Percentiles rank a stretch among this genome's conserved stretches.
Evolutionary conservation across 108 stramenopile genomes (phyloP).

Genomic region (Aureococcus anophagefferens): DNA sequence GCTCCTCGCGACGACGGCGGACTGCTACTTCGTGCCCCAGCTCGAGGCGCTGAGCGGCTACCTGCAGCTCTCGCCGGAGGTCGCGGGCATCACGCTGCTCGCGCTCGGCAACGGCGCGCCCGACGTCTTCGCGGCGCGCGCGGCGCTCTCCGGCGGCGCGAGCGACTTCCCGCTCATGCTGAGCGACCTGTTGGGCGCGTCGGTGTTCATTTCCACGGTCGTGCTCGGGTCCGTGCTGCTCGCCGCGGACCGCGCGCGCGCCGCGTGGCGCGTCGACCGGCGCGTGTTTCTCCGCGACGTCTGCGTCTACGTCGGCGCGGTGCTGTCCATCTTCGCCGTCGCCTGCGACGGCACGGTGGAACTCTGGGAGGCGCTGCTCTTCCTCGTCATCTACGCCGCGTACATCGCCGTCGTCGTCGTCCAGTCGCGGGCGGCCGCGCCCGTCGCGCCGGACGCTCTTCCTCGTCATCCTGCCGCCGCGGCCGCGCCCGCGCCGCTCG

Average conservation of each 20-base stretch:
- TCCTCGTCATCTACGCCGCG: not conserved
- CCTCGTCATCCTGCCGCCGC: not conserved
- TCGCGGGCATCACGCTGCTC: constrained; percentile 49
- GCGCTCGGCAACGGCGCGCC: constrained; percentile 52
- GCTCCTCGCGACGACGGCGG: constrained; percentile 33
- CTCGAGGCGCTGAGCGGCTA: constrained; percentile 23
- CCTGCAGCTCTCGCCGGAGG: constrained; percentile 30
- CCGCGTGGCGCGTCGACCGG: constrained; percentile 11
- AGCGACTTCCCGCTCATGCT: constrained; percentile 30
- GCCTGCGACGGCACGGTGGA: not conserved
- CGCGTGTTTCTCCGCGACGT: not conserved
- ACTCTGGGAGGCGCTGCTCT: not conserved
- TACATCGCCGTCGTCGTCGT: not conserved
- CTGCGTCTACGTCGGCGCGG: not conserved
- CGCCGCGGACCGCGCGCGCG: not conserved
- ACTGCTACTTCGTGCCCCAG: constrained; percentile 44
- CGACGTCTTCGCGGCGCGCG: constrained; percentile 33
- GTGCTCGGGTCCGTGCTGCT: constrained; percentile 3
- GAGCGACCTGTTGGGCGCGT: constrained; percentile 36
- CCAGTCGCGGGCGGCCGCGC: not conserved
- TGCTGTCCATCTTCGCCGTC: not conserved
- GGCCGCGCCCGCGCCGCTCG: no score
- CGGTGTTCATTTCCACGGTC: constrained; percentile 26
- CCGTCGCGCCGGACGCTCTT: not conserved
- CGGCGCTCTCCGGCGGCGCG: not conserved